Evolutionary conservation across 257 asterid species (phyloP), one percentile per base, ranked within the genome.

Genomic region (Rhazya stricta): DNA sequence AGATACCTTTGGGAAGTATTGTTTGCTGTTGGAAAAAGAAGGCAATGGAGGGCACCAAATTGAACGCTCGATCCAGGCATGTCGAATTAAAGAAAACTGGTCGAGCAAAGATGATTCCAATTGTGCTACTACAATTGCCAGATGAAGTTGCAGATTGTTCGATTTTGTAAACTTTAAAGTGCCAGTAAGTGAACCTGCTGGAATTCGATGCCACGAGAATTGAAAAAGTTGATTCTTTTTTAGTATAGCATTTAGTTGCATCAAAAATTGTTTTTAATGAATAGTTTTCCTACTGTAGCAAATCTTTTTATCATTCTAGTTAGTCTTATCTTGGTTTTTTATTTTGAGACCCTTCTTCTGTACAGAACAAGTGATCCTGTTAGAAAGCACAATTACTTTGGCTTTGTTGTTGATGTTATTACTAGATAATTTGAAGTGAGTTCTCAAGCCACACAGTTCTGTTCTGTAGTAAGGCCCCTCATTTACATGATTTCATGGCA

Each of bases 21-120:
- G 97, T 81, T 80, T 85, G 37, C 76, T 83, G 53, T 79, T 90
- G 74, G 88, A 85, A 75, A 85, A 80, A 78, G 96, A 89, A 84
- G 84, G 81, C 2, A 73, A 61, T 9, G 81, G 78, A 18, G 79
- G 58, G 19, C 81, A 79, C 43, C 86, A 76, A 23, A 81, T 92
- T 2, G 97, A 90, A 78, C 89, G 85, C 8, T 69, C 89, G 46
- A 76, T 90, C 54, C 89, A 81, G 79, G 87, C 86, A 32, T 92
- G 96, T 70, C 81, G 94, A 39, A 76, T 85, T 60, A 84, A 83
- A n/a, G 84, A 84, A 67, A 88, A 69, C 83, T 90, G 96, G 97
- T 79, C 92, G 0, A 86, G 72, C 81, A 86, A 89, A 72, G 96
- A 92, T 0, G 96, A 90, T 48, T 77, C 96, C 37, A 27, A 87